phyloP scores from a whole-genome alignment of 148 eudicot genomes.

The Fagopyrum esculentum region DNA sequence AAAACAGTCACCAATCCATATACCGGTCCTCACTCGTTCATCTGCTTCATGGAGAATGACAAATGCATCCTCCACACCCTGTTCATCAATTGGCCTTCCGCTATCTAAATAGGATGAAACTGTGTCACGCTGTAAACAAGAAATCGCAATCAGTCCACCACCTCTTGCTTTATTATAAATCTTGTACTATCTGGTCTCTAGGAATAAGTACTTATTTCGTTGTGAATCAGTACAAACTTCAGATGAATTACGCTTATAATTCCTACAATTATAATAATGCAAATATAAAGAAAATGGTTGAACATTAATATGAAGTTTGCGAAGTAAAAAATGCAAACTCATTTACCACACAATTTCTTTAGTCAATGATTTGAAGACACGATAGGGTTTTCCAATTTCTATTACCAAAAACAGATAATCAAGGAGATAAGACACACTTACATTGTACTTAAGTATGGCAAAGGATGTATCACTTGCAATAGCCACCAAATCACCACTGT shows the following conservation, averaged over 20 bases:
- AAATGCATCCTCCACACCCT: slow-evolving; percentile 93
- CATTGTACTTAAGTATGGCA: slow-evolving; percentile 88
- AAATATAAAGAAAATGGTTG: slow-evolving; percentile 17
- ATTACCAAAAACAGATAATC: neutral
- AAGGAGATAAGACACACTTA: slow-evolving; percentile 25
- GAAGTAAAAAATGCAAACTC: neutral
- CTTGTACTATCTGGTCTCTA: neutral
- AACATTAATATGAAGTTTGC: neutral
- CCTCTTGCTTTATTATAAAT: slow-evolving; percentile 46
- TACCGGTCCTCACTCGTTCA: slow-evolving; percentile 91
- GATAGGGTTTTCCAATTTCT: neutral
- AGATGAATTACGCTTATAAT: neutral
- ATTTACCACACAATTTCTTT: neutral
- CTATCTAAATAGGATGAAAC: slow-evolving; percentile 84
- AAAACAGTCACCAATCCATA: slow-evolving; percentile 99
- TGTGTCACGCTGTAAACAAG: slow-evolving; percentile 66
- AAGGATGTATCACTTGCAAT: slow-evolving; percentile 96
- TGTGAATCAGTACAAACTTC: neutral
- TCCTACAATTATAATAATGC: neutral
- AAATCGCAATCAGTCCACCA: slow-evolving; percentile 16
- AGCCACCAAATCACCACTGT: slow-evolving; percentile 95
- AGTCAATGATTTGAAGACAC: neutral
- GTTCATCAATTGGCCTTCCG: slow-evolving; percentile 81
- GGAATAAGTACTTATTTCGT: neutral
- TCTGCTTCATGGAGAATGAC: slow-evolving; percentile 88